phyloP scores from a whole-genome alignment of 192 early-diverging fungal species.

The Thamnidium elegans region DNA sequence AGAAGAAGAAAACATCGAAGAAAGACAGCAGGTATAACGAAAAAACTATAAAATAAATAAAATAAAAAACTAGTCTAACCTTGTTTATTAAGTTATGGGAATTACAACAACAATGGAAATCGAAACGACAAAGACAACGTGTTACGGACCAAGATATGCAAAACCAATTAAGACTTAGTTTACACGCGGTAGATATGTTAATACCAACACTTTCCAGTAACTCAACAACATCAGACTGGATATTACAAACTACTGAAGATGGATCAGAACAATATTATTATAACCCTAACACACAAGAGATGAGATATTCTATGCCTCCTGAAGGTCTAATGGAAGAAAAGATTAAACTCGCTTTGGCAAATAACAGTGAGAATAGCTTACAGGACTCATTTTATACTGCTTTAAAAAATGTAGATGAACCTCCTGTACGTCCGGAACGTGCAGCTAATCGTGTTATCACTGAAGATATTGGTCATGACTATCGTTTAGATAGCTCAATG shows the following conservation, averaged over 20 bases:
- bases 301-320: conserved; percentile 44
- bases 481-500: not conserved
- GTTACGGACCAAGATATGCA: not conserved
- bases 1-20: not conserved
- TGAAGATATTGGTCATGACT: conserved; percentile 1
- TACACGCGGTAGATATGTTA: conserved; percentile 7
- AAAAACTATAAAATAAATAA: not conserved
- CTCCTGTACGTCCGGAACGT: conserved; percentile 13
- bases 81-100: conserved; percentile 7
- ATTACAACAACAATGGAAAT: conserved; percentile 13
- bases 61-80: not conserved
- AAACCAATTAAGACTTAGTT: conserved; percentile 6
- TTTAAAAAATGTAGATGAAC: too few relatives aligned
- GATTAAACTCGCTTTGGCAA: too few relatives aligned
- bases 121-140: not conserved
- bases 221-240: conserved; percentile 14
- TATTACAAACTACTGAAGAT: conserved; percentile 41
- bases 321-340: conserved; percentile 13
- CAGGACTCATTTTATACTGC: not conserved
- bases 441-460: conserved; percentile 10
- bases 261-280: conserved; percentile 42
- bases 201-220: not conserved
- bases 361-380: not conserved
- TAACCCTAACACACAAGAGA: conserved; percentile 40
- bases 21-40: not conserved